Conservation (phyloP, 2,329 filamentous ascomycete genomes). For the Venturia carpophila region DNA sequence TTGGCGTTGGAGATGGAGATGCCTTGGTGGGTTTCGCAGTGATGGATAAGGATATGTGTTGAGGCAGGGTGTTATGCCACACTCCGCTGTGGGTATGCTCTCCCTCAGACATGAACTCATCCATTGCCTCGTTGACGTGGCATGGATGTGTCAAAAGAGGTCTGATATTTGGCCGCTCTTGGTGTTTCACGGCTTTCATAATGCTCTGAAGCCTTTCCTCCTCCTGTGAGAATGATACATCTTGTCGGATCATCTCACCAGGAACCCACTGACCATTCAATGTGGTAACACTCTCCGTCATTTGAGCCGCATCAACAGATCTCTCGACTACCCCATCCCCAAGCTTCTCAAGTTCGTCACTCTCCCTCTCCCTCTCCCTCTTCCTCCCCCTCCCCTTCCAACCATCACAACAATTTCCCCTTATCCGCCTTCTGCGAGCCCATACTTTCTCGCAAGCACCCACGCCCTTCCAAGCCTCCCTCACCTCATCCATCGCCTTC, state of each 20-base stretch:
- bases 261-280: not conserved
- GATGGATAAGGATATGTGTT: not conserved
- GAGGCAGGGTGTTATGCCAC: not conserved
- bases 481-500: slow-evolving; percentile 33
- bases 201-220: not conserved
- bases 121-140: no score
- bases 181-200: not conserved
- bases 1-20: not conserved
- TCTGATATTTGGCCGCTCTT: not conserved
- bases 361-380: not conserved
- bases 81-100: not conserved
- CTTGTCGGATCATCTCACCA: not conserved
- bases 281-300: not conserved
- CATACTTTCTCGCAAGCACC: slow-evolving; percentile 1
- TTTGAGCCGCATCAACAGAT: not conserved
- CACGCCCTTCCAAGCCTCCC: not conserved
- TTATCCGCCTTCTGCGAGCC: slow-evolving; percentile 31
- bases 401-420: not conserved
- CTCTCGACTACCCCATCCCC: not conserved
- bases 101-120: not conserved
- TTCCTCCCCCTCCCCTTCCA: not conserved
- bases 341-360: not conserved
- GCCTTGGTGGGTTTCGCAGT: not conserved
- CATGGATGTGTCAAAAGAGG: slow-evolving; percentile 15
- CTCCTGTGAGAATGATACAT: not conserved